Conservation (phyloP, 2,329 filamentous ascomycete species). For the Pseudogymnoascus sp. region DNA sequence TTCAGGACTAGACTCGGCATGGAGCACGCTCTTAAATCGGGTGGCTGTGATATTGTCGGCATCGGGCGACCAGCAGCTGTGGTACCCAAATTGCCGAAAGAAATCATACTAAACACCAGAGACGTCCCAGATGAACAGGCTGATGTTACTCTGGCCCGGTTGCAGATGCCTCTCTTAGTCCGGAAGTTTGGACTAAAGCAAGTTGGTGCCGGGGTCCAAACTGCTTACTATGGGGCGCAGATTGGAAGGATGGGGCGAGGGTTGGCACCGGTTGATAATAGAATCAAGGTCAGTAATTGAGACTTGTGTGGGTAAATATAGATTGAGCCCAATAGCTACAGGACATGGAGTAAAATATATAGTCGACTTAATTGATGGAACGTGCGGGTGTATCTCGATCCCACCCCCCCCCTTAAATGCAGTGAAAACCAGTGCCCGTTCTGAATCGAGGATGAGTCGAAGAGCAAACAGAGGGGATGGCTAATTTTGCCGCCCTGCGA, state of each 20-base stretch:
- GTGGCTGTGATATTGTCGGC: conserved; percentile 43
- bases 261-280: conserved; percentile 1
- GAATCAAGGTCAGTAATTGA: neutral
- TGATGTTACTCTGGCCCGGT: neutral
- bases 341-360: neutral
- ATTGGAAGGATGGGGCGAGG: conserved; percentile 26
- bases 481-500: conserved; percentile 10
- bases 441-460: conserved; percentile 15
- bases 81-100: conserved; percentile 35
- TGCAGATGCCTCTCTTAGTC: neutral
- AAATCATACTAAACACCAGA: conserved; percentile 29
- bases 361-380: neutral
- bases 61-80: conserved; percentile 40
- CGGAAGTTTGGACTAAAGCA: conserved; percentile 9
- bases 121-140: conserved; percentile 22
- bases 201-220: conserved; percentile 16
- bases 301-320: neutral
- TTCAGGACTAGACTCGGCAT: conserved; percentile 49
- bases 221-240: conserved; percentile 24
- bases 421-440: conserved; percentile 19
- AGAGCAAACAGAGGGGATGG: conserved; percentile 14
- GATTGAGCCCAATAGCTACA: neutral
- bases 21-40: conserved; percentile 38
- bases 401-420: conserved; percentile 15
- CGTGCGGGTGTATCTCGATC: neutral